Evolutionary conservation across 495 filamentous ascomycete species (phyloP), one percentile per base, ranked within the genome.

Genomic region (Aspergillus saccharolyticus): DNA sequence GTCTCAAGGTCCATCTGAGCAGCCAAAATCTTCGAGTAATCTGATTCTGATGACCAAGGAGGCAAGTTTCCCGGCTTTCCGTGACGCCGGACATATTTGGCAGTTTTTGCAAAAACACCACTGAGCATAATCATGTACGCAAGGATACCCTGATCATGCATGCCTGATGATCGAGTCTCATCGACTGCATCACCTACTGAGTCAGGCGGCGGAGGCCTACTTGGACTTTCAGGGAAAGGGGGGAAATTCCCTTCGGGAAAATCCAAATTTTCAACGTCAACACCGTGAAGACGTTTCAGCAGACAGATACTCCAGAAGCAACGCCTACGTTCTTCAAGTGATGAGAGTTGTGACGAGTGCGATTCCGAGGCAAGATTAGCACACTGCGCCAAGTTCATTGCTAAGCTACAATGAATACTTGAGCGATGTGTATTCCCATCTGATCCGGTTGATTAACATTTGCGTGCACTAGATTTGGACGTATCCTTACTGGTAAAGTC

Each of bases 251-350:
- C 64, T 6, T 72, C 72, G 1, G 72, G 59, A 28, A 70, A 60
- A 46, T 78, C 75, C 0, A 72, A 30, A 8, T 75, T 66, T 12
- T 69, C 70, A 33, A 76, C 76, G 9, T 77, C 77, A 12, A 66
- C 71, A 4, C 74, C 76, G 24, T 80, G 77, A 1, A 80, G 66
- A 19, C 72, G 63, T 44, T 76, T 78, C 24, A 80, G 65, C 9
- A 80, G 66, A 56, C 68, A 80, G 17, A 80, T 72, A 20, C 75
- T 76, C 77, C 77, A 80, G 33, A 78, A 80, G 47, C 77, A 80
- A 22, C 77, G 65, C 42, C 76, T 58, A 20, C 77, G 69, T 50
- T 80, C 77, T 56, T 78, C 77, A 8, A 67, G 72, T 10, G 60
- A 45, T 1, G 43, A 50, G 19, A 61, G 65, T 12, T 66, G 53